Base-by-base conservation (phyloP, 345 rosid species). In the Arabis alpina region DNA sequence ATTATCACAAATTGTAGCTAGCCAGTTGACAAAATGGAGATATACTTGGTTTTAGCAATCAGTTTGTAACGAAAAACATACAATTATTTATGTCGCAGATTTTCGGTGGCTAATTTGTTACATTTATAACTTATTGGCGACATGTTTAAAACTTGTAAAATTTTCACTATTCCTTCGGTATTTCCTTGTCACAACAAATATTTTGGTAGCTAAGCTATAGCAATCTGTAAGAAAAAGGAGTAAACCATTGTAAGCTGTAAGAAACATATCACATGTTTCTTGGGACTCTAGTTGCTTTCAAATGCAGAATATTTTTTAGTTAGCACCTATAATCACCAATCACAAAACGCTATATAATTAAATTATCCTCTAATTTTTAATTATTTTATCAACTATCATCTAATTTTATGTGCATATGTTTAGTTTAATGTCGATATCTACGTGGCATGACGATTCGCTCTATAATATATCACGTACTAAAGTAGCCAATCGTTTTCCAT, bases 281-380 rank as follows among this genome's bases (percentile, higher is more conserved):
- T 32, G 75, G 14, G 19, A 61, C 30, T 23, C 9, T 0, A 19
- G 75, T 71, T 71, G 75, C 68, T 61, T 16, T 52, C 62, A 32
- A 42, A 51, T 60, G 40, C 39, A 19, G 7, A 30, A n/a, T 23
- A 57, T 36, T 13, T 10, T 28, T 24, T 42, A 54, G 8, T 49
- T 3, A 39, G 8, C 23, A 47, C 19, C 52, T 19, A 19, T 19
- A 32, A 68, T 68, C 48, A 68, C 48, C 56, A 15, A 49, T 49
- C 49, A 40, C 12, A 11, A 49, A 47, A 25, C 23, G 40, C 30
- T 24, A 27, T 49, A 58, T 49, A 15, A 48, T 24, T 54, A 27
- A 36, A 71, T 52, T 71, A 70, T 71, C 52, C 25, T 51, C 53
- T 61, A 10, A 39, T 14, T 36, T 36, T 36, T 36, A 2, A 36